A percentile compares a stretch with the other conserved stretches of the same genome.
Evolutionary conservation across 352 stramenopile genomes (phyloP).

Genomic region (Pythium monospermum): DNA sequence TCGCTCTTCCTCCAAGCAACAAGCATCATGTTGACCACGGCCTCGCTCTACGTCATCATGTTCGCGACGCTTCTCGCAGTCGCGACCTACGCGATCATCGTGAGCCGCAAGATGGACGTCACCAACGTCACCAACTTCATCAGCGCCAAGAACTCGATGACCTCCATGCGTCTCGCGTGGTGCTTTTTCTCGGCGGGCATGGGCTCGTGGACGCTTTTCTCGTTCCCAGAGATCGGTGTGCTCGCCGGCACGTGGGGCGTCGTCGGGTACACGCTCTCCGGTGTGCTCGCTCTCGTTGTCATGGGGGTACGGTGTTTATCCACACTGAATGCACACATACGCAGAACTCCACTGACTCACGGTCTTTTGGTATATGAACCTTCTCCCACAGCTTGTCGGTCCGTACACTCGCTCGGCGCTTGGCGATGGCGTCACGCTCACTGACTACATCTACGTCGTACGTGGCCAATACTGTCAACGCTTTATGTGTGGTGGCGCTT

Average conservation of each 20-base stretch:
- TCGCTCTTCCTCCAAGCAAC: neutral
- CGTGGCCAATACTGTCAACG: neutral
- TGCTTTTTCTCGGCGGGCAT: slow-evolving; percentile 77
- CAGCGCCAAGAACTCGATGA: slow-evolving; percentile 68
- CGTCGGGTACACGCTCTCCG: slow-evolving; percentile 69
- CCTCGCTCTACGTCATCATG: slow-evolving; percentile 45
- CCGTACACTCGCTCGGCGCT: slow-evolving; percentile 55
- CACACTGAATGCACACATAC: neutral
- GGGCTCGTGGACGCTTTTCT: slow-evolving; percentile 71
- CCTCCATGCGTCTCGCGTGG: slow-evolving; percentile 42
- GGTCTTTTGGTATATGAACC: too few relatives aligned
- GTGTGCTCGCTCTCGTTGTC: slow-evolving; percentile 49
- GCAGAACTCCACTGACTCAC: too few relatives aligned
- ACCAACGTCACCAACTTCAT: slow-evolving; percentile 58
- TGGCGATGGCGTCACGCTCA: slow-evolving; percentile 68
- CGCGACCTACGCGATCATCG: slow-evolving; percentile 55
- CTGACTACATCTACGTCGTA: slow-evolving; percentile 55
- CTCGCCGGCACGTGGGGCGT: slow-evolving; percentile 65
- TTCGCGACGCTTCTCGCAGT: slow-evolving; percentile 57
- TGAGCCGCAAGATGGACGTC: slow-evolving; percentile 51
- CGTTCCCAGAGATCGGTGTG: slow-evolving; percentile 73
- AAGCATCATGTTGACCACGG: slow-evolving; percentile 3
- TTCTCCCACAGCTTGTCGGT: slow-evolving; percentile 37
- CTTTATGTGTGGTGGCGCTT: neutral
- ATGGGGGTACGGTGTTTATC: slow-evolving; percentile 29